Percentiles rank a stretch among this genome's conserved stretches.
These are phyloP conservation scores for Zygosaccharomyces bailii DNA, from an alignment of 805 yeast genomes.

Conservation along the genomic window DNA sequence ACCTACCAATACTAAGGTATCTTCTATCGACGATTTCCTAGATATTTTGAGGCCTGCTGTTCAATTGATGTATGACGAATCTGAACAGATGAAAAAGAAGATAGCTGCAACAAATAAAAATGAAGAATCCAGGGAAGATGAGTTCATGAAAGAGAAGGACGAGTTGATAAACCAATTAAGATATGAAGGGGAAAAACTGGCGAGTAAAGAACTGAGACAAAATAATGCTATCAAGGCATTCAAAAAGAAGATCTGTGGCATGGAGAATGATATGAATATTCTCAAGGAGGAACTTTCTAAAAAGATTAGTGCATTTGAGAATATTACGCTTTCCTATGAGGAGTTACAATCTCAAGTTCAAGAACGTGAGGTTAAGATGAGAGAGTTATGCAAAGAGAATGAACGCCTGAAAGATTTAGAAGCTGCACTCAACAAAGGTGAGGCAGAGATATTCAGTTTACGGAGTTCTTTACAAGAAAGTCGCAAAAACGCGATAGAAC, in stretches of 20 bases:
- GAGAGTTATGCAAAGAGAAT: conserved; percentile 13
- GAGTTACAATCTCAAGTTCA: conserved; percentile 21
- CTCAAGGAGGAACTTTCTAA: conserved; percentile 17
- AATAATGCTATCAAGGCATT: conserved; percentile 64
- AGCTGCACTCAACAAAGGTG: conserved; percentile 7
- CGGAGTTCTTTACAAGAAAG: conserved; percentile 27
- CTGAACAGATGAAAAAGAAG: background rate
- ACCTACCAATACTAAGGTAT: background rate
- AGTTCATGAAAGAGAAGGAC: conserved; percentile 40
- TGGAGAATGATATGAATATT: conserved; percentile 35
- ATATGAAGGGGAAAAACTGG: conserved; percentile 71
- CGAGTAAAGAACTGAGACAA: conserved; percentile 65
- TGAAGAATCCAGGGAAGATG: conserved; percentile 17
- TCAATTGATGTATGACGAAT: background rate
- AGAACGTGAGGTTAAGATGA: conserved; percentile 8
- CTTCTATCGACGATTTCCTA: conserved; percentile 7
- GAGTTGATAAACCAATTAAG: conserved; percentile 59
- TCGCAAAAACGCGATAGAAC: conserved; percentile 29
- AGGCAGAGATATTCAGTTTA: conserved; percentile 13
- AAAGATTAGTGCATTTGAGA: conserved; percentile 25
- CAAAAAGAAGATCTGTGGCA: conserved; percentile 43
- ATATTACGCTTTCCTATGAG: conserved; percentile 26
- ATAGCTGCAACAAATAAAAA: conserved; percentile 4
- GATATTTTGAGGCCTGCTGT: conserved; percentile 14
- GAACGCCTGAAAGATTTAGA: conserved; percentile 9